Evolutionary conservation across 2,329 filamentous ascomycete species (phyloP), one percentile per base, ranked within the genome.

Genomic region (Venturiaceae sp.): DNA sequence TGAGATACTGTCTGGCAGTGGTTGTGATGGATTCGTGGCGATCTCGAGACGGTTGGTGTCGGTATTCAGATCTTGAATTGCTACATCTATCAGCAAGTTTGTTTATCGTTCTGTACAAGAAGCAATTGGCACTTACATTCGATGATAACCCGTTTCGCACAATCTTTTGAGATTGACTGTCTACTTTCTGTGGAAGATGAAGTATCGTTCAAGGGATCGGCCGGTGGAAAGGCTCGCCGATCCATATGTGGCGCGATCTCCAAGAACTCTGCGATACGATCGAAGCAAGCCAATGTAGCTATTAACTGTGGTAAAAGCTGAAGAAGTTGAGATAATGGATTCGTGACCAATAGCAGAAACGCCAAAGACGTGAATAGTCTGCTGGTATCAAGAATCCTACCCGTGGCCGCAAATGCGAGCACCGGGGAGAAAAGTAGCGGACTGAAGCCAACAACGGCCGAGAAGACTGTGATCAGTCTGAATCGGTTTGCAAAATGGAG

Each of bases 1-100:
- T n/a, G n/a, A n/a, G n/a, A n/a, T n/a, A n/a, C n/a, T n/a, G n/a
- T n/a, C n/a, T n/a, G n/a, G n/a, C n/a, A n/a, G n/a, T n/a, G n/a
- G n/a, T n/a, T n/a, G n/a, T n/a, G n/a, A n/a, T n/a, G n/a, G n/a
- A n/a, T n/a, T n/a, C n/a, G n/a, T n/a, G n/a, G n/a, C n/a, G n/a
- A n/a, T n/a, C n/a, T n/a, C n/a, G n/a, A n/a, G n/a, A n/a, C n/a
- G n/a, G n/a, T n/a, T n/a, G n/a, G n/a, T n/a, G n/a, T 58, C 62
- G 2, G 62, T 65, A 37, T 65, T 52, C 16, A 57, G 56, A 54
- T 67, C 62, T 19, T 54, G 37, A 28, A 66, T 36, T 46, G 41
- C 44, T 32, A 9, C 32, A 28, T 14, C 5, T 6, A 11, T 13
- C 37, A 59, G 61, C 28, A 59, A 57, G 21, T 16, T 16, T 14